Base-by-base conservation (phyloP, 225 moss, liverwort and hornwort species). In the Anthoceros angustus region DNA sequence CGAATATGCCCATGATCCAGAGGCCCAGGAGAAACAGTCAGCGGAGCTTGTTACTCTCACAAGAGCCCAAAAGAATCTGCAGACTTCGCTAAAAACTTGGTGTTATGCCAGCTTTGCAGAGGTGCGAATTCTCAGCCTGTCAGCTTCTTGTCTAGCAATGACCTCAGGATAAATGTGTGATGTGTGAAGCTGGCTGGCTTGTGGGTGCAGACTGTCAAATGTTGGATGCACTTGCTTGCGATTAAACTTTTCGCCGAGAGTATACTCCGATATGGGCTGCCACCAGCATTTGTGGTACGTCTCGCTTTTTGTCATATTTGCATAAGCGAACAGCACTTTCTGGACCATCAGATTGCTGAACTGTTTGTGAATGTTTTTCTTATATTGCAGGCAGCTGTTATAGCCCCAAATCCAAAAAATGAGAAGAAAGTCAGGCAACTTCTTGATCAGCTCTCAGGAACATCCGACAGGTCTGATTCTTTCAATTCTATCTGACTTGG, bases 51-150 rank as follows among this genome's bases (percentile, higher is more conserved):
- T 66, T 6, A 84, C 75, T 61, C 78, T 98, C 45, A 73, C 77
- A 55, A 83, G 75, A 40, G 89, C 92, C 63, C 92, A 87, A 75
- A 81, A 76, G 26, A 78, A 71, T 41, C 77, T 98, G 75, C 84
- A 88, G 45, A 82, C 76, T 64, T 77, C 88, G 21, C 80, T 98
- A 67, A 88, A 84, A 77, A 88, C 89, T 65, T 98, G 91, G 92
- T 98, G 98, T 71, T 86, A 92, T 70, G 87, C 88, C 70, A 92
- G 84, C 65, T 98, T 89, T 73, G 98, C 92, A 71, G 98, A 98
- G 84, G 94, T 90, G 77, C 25, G 9, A 6, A 15, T 55, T 20
- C n/a, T 15, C n/a, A 7, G 23, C 55, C 23, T 55, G 55, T 55
- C 7, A 6, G 8, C 55, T 0, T 55, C 14, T 48, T 2, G 12